phyloP scores from a whole-genome alignment of 805 yeast genomes.

The Saccharomycopsis lassenensis region DNA sequence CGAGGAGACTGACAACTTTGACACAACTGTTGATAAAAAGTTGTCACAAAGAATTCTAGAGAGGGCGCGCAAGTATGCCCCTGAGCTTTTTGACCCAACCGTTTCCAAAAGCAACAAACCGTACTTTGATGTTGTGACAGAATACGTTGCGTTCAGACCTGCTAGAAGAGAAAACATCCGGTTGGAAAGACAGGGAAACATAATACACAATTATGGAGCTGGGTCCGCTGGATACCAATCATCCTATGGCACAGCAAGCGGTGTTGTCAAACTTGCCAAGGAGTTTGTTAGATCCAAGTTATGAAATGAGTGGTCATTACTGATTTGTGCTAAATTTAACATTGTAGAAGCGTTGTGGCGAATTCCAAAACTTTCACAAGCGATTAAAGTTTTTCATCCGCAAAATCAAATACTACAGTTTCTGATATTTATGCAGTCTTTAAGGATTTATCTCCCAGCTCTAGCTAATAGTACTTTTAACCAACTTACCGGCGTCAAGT shows the following conservation, averaged over 20 bases:
- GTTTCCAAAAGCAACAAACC: conserved; percentile 22
- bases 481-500: no score
- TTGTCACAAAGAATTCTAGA: conserved; percentile 37
- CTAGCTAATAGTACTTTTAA: no score
- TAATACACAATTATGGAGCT: conserved; percentile 61
- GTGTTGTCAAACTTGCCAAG: conserved; percentile 30
- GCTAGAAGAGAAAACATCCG: conserved; percentile 51
- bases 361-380: no score
- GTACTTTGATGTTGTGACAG: conserved; percentile 35
- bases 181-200: conserved; percentile 31
- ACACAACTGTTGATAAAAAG: conserved; percentile 30
- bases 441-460: no score
- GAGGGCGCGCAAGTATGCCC: conserved; percentile 29
- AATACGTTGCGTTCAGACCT: conserved; percentile 61
- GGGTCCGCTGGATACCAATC: conserved; percentile 74
- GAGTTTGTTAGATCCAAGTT: no score
- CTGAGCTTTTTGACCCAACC: conserved; percentile 25
- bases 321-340: no score
- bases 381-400: no score
- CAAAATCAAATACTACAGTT: no score
- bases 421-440: no score
- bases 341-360: no score
- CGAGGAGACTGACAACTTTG: conserved; percentile 20
- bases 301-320: no score
- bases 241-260: conserved; percentile 51